These are phyloP conservation scores for Drechslera avenae DNA, from an alignment of 2,329 filamentous ascomycete genomes.

Conservation along the genomic window DNA sequence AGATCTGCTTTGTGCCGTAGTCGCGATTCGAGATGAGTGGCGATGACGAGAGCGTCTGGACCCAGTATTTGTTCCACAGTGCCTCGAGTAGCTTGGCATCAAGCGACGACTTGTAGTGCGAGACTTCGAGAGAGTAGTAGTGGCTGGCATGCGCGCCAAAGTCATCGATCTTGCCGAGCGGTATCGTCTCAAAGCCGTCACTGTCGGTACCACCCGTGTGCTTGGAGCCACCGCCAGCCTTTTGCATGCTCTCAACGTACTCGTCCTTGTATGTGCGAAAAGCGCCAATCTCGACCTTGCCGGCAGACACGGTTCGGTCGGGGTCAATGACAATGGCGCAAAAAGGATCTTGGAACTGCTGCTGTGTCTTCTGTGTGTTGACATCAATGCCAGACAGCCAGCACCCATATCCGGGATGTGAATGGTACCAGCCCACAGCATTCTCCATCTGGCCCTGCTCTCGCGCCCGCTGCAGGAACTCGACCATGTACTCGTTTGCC, in stretches of 20 bases:
- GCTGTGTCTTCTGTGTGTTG: constrained; percentile 82
- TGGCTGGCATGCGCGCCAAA: constrained; percentile 90
- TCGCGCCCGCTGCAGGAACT: constrained; percentile 77
- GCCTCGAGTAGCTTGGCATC: constrained; percentile 85
- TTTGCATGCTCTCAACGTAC: constrained; percentile 58
- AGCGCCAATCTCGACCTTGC: constrained; percentile 95
- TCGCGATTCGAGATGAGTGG: constrained; percentile 91
- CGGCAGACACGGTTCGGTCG: constrained; percentile 89
- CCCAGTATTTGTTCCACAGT: constrained; percentile 99
- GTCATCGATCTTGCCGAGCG: constrained; percentile 90
- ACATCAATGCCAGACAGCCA: constrained; percentile 98
- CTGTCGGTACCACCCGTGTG: constrained; percentile 49
- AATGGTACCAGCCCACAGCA: constrained; percentile 97
- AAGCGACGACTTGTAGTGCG: constrained; percentile 91
- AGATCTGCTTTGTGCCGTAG: constrained; percentile 89
- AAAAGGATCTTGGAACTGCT: constrained; percentile 86
- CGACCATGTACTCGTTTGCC: constrained; percentile 95
- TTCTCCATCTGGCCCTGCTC: constrained; percentile 84
- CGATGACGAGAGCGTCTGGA: constrained; percentile 89
- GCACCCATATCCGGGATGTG: constrained; percentile 95
- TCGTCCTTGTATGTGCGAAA: constrained; percentile 87
- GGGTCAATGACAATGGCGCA: constrained; percentile 96
- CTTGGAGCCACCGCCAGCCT: constrained; percentile 38
- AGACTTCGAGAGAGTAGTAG: constrained; percentile 91
- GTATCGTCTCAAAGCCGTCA: constrained; percentile 76